Conservation (phyloP, 139 green algal species). For the Auxenochlorella protothecoides region DNA sequence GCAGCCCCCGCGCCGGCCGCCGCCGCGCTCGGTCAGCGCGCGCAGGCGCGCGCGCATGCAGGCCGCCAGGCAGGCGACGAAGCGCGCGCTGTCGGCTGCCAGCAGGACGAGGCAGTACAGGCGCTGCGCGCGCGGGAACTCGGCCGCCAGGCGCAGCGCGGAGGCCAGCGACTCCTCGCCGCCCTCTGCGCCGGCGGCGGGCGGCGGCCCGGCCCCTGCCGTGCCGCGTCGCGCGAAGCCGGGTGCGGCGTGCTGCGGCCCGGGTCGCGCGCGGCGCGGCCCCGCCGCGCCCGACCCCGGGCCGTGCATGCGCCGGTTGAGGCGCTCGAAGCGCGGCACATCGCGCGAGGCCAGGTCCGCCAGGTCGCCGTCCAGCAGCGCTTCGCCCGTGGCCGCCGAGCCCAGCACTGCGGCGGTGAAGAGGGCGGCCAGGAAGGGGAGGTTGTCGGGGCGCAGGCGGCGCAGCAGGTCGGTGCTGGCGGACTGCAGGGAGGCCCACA, state of each 20-base stretch:
- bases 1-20: too few relatives aligned
- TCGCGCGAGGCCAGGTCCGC: conserved; percentile 39
- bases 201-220: too few relatives aligned
- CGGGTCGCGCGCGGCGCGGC: too few relatives aligned
- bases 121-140: conserved; percentile 41
- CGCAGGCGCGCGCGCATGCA: too few relatives aligned
- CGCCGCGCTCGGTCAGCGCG: too few relatives aligned
- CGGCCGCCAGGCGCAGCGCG: conserved; percentile 10
- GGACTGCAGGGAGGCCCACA: conserved; percentile 19
- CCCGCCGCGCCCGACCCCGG: too few relatives aligned
- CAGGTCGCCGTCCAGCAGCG: conserved; percentile 40
- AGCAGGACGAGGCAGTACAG: conserved; percentile 53
- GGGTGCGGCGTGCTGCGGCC: too few relatives aligned
- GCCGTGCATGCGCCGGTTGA: conserved; percentile 43
- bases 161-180: conserved; percentile 7
- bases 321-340: conserved; percentile 37
- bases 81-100: conserved; percentile 35
- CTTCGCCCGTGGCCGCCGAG: conserved; percentile 49
- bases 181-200: neutral
- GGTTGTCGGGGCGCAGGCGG: conserved; percentile 39
- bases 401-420: conserved; percentile 46
- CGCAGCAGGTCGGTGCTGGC: conserved; percentile 28
- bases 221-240: too few relatives aligned
- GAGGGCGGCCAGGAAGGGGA: conserved; percentile 45
- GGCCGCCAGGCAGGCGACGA: conserved; percentile 22